phyloP scores from a whole-genome alignment of 2,329 filamentous ascomycete genomes.

The Pseudohalonectria lignicola region DNA sequence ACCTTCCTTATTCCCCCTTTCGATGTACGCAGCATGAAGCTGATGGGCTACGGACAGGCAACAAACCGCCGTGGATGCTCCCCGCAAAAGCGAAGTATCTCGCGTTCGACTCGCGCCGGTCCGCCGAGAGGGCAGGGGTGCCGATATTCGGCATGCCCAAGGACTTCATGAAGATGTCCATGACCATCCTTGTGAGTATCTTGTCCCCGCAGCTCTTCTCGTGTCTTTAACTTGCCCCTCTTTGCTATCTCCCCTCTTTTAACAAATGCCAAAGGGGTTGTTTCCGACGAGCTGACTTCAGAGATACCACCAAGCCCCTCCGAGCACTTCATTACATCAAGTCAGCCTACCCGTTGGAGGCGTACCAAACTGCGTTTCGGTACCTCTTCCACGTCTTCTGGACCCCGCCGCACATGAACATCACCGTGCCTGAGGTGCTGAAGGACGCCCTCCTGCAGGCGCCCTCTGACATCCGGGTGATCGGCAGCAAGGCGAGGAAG shows the following conservation, averaged over 20 bases:
- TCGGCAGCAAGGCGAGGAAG: conserved; percentile 9
- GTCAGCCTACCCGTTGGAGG: conserved; percentile 32
- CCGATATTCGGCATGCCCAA: conserved; percentile 23
- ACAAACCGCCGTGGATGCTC: conserved; percentile 64
- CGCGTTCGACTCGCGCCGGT: conserved; percentile 25
- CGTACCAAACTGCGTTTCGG: conserved; percentile 41
- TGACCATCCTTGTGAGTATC: conserved; percentile 29
- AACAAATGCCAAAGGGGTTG: too few relatives aligned
- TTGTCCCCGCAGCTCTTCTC: too few relatives aligned
- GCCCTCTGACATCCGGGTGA: conserved; percentile 8
- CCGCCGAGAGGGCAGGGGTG: conserved; percentile 25
- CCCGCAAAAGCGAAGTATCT: conserved; percentile 56
- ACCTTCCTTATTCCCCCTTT: too few relatives aligned
- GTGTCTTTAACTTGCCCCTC: too few relatives aligned
- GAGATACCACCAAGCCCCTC: conserved; percentile 41
- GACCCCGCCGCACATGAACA: conserved; percentile 44
- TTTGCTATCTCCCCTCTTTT: too few relatives aligned
- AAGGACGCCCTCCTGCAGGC: conserved; percentile 21
- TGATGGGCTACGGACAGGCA: conserved; percentile 34
- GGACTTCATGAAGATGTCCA: conserved; percentile 29
- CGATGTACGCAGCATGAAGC: background rate
- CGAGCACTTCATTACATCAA: conserved; percentile 59
- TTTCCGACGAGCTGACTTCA: too few relatives aligned
- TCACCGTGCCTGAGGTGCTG: conserved; percentile 47
- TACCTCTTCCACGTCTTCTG: conserved; percentile 52